Conservation (phyloP, 139 green algal species). For the Chlamydomonas incerta region DNA sequence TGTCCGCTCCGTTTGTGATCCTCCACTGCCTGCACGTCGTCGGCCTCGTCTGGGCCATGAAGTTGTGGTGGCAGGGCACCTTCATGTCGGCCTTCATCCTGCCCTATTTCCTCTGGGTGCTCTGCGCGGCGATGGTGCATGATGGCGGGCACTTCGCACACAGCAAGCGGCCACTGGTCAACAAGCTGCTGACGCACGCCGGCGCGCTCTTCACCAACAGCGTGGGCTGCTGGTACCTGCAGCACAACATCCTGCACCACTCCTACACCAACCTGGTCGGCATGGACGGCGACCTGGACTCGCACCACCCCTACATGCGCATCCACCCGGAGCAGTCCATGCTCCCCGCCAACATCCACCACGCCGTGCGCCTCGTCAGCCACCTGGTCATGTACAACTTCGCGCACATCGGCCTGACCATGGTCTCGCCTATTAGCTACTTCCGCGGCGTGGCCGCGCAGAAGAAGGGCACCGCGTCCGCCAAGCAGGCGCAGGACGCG, state of each 20-base stretch:
- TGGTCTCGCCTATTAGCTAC: constrained; percentile 9
- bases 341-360: neutral
- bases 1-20: constrained; percentile 27
- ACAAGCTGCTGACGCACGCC: constrained; percentile 5
- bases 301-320: constrained; percentile 31
- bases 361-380: neutral
- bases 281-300: constrained; percentile 33
- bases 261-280: constrained; percentile 36
- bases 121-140: constrained; percentile 28
- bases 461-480: neutral
- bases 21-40: constrained; percentile 21
- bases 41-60: constrained; percentile 12
- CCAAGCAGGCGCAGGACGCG: constrained; percentile 6
- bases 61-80: constrained; percentile 6
- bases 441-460: constrained; percentile 13
- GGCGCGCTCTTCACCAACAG: constrained; percentile 26
- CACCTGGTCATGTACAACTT: constrained; percentile 21
- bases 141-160: constrained; percentile 34
- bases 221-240: constrained; percentile 32
- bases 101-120: constrained; percentile 23
- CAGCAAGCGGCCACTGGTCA: neutral
- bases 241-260: constrained; percentile 43
- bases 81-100: constrained; percentile 4
- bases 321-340: constrained; percentile 34
- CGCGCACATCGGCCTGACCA: constrained; percentile 27